These are phyloP conservation scores for Candida pseudoviswanathii DNA, from an alignment of 1,139 yeast species.

Conservation along the genomic window DNA sequence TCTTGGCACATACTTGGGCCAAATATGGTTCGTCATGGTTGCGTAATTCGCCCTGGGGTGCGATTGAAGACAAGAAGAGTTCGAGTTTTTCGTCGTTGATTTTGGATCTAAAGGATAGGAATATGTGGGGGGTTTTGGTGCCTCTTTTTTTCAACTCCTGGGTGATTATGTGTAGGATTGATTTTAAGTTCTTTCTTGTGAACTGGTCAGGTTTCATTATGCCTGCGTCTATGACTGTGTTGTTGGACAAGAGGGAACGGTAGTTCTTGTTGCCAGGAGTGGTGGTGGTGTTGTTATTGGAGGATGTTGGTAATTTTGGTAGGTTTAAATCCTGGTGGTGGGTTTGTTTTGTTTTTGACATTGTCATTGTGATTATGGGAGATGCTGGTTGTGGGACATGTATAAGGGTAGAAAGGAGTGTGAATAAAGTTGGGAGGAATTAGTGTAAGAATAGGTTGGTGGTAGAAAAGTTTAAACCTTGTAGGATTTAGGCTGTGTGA, in stretches of 20 bases:
- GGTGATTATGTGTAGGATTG: slow-evolving; percentile 66
- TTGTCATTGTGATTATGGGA: too few relatives aligned
- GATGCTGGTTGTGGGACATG: too few relatives aligned
- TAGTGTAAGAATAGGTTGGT: background rate
- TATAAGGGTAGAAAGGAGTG: background rate
- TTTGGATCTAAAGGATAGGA: slow-evolving; percentile 70
- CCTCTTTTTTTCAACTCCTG: slow-evolving; percentile 61
- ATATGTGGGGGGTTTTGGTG: slow-evolving; percentile 60
- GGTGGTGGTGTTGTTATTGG: background rate
- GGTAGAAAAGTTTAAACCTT: background rate
- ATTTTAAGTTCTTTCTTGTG: slow-evolving; percentile 63
- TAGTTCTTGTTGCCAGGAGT: background rate
- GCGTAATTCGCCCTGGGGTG: slow-evolving; percentile 52
- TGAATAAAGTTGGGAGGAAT: background rate
- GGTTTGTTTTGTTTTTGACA: background rate
- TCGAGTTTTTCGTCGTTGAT: slow-evolving; percentile 60
- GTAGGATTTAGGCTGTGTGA: background rate
- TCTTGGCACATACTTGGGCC: slow-evolving; percentile 38
- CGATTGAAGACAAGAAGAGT: slow-evolving; percentile 50
- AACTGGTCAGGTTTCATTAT: slow-evolving; percentile 40
- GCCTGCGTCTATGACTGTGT: slow-evolving; percentile 15
- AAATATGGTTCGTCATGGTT: slow-evolving; percentile 32
- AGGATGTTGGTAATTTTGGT: slow-evolving; percentile 22
- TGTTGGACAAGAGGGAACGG: background rate
- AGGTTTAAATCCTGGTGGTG: slow-evolving; percentile 24